Base-by-base conservation (phyloP, 2,329 filamentous ascomycete genomes). In the Alternaria triticimaculans region DNA sequence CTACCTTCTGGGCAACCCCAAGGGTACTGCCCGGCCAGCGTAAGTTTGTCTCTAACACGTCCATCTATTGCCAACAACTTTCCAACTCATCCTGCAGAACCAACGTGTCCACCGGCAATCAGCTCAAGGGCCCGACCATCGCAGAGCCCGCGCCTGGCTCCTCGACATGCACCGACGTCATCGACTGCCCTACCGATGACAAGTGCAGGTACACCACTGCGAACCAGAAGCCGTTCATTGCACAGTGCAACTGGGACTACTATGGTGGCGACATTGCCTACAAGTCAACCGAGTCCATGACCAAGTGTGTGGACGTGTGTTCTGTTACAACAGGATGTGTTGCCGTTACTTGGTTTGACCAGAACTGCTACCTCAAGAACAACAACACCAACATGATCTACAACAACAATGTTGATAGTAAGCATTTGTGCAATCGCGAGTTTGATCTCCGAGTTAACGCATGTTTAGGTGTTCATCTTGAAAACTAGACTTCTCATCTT, bases 1-100 rank as follows among this genome's bases (percentile, higher is more conserved):
- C 62, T 67, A 69, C 55, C 60, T 67, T 21, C 54, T 69, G 23
- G 66, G 66, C 33, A 20, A 26, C 14, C 45, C 41, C 12, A 30
- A 63, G 21, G 63, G 60, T 8, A 33, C 18, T 8, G 53, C 58
- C 37, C 54, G 53, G 14, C 44, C 30, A n/a, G 50, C 41, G 63
- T 65, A 25, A 55, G 60, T 57, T 37, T 8, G 60, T 10, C 33
- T 18, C 43, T 53, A 48, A 9, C 3, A 8, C 23, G 9, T n/a
- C 0, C 8, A 18, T 44, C 9, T n/a, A 3, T 30, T 10, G 1
- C 28, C 20, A 50, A 41, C 4, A 59, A 8, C 30, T 5, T 26
- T 46, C 10, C 43, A 21, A 44, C 41, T 26, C 53, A 56, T 23
- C 3, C 12, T 14, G 25, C 20, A 50, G 30, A 14, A 30, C 41